phyloP scores from a whole-genome alignment of 2,329 filamentous ascomycete genomes.

The Microsporum audouinii region DNA sequence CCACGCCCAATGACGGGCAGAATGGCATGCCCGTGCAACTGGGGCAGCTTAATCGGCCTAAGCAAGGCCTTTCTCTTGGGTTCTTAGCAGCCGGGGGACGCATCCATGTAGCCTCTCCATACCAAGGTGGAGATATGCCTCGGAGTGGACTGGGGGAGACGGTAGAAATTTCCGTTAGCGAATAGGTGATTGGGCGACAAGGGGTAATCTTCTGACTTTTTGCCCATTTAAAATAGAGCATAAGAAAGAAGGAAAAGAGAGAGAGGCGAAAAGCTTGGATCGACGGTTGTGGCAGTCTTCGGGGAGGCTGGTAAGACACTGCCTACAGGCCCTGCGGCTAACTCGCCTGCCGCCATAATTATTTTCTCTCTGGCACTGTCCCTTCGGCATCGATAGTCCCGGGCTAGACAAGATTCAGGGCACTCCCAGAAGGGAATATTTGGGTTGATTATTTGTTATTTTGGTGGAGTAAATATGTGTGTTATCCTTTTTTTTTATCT shows the following conservation, averaged over 20 bases:
- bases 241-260: not conserved
- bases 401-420: not conserved
- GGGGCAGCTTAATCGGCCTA: not conserved
- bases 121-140: not conserved
- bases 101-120: not conserved
- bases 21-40: not conserved
- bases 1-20: not conserved
- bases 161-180: not conserved
- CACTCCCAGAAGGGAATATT: not conserved
- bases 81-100: not conserved
- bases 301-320: not conserved
- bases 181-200: not conserved
- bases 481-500: not conserved
- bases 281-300: not conserved
- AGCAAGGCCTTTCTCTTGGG: not conserved
- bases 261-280: not conserved
- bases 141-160: not conserved
- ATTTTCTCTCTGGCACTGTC: not conserved
- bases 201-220: not conserved
- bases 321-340: not conserved
- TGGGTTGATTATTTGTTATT: not conserved
- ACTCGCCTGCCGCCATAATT: conserved; percentile 1
- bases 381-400: not conserved
- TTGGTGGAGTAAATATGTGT: not conserved
- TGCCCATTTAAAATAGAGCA: not conserved